Percentiles rank a stretch among this genome's conserved stretches.
Evolutionary conservation across 2,329 filamentous ascomycete genomes (phyloP).

Genomic region (Huntiella moniliformis): DNA sequence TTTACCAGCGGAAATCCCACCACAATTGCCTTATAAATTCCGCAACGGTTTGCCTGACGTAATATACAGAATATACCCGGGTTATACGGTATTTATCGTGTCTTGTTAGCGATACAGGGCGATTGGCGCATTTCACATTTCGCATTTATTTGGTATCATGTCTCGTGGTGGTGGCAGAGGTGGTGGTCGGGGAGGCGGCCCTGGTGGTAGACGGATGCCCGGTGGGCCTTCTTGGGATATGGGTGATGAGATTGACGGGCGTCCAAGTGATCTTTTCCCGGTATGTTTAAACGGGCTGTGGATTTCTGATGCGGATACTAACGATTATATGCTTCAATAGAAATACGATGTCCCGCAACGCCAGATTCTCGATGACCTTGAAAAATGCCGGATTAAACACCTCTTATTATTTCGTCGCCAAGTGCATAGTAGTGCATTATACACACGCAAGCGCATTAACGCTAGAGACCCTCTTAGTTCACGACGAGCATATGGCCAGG

Average conservation of each 20-base stretch:
- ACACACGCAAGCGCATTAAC: constrained; percentile 33
- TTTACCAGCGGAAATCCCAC: no score
- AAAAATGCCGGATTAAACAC: constrained; percentile 29
- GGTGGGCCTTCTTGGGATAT: constrained; percentile 33
- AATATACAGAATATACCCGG: no score
- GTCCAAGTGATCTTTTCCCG: constrained; percentile 41
- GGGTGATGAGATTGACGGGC: constrained; percentile 35
- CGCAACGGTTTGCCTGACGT: no score
- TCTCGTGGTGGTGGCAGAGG: constrained; percentile 17
- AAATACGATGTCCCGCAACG: constrained; percentile 31
- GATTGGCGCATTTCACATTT: not conserved
- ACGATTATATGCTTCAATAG: constrained; percentile 17
- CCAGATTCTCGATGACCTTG: constrained; percentile 24
- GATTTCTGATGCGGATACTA: not conserved
- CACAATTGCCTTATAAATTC: no score
- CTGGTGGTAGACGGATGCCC: constrained; percentile 27
- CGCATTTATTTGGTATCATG: not conserved
- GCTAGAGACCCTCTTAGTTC: constrained; percentile 23
- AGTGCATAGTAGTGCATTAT: constrained; percentile 34
- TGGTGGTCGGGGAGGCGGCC: constrained; percentile 30
- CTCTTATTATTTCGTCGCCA: constrained; percentile 38
- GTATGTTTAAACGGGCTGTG: constrained; percentile 19
- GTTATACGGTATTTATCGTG: no score
- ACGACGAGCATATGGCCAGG: constrained; percentile 32
- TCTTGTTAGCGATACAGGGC: no score